Base-by-base conservation (phyloP, 768 basidiomycete species). In the Auriscalpium orientale region DNA sequence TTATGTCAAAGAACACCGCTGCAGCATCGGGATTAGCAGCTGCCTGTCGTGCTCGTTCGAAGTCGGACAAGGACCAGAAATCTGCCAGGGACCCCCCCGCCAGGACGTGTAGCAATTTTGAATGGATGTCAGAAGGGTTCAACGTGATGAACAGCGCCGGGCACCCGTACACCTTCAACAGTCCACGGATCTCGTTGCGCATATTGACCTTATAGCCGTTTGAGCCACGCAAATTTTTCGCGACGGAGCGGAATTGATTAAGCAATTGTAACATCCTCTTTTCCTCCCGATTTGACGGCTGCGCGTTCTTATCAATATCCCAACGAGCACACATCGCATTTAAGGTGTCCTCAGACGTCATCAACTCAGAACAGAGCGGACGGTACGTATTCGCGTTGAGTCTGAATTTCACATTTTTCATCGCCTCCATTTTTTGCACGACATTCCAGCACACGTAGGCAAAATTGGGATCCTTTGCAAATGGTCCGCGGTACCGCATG, bases 1-100 rank as follows among this genome's bases (percentile, higher is more conserved):
- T 72, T 1, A 71, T 55, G 59, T 77, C 61, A 56, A 78, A 79
- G 59, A 76, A 78, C n/a, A 70, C 58, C 0, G 74, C 71, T 1
- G 71, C 72, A 0, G 73, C 56, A 8, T 57, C 54, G 1, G 78
- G 77, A 62, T 79, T 74, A 52, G 65, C 57, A 0, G 78, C 76
- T 3, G 78, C 50, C n/a, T n/a, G n/a, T n/a, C n/a, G n/a, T n/a
- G 71, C 35, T 46, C 76, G 74, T n/a, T 74, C 61, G 46, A 55
- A 59, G 45, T 65, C 60, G 0, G 62, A 53, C 0, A 66, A 12
- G 0, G 74, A 44, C 10, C 68, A 54, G 40, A 76, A 71, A 12
- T 76, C 48, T 54, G 76, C 66, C 8, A 74, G 71, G 0, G 76
- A 67, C 1, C 21, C 34, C 0, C 77, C 75, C 0, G 67, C 66